Base-by-base conservation (phyloP, 2,329 filamentous ascomycete genomes). In the Sporothrix schenckii region DNA sequence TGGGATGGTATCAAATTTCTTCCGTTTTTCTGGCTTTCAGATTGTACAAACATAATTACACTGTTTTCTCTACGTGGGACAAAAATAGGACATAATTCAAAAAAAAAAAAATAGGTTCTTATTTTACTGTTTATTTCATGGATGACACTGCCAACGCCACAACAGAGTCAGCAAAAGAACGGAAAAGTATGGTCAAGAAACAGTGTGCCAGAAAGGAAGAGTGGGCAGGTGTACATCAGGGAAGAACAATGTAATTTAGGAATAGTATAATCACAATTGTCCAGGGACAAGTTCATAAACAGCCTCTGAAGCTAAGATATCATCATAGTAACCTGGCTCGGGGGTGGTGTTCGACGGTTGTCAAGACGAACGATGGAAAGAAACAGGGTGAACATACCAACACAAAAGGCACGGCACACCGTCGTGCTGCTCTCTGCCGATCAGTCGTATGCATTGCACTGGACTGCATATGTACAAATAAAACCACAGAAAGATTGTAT, bases 241-340 rank as follows among this genome's bases (percentile, higher is more conserved):
- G 71, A 68, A 71, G 72, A 73, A 73, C 72, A 73, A 73, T 73
- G 72, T 70, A 63, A 70, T 41, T 66, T 49, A 53, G 61, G 60
- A 69, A 41, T 60, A 69, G 66, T 73, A 66, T 70, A 73, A 73
- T 72, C 72, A 73, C 54, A 41, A 53, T 41, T 56, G 69, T 39
- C 30, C 41, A 47, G 14, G 58, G 44, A 52, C 56, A 58, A 54
- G 50, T 68, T 73, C 72, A 73, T 70, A 72, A 73, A 73, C 72
- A 73, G 72, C 72, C 72, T 73, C 72, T 73, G 72, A 73, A 72
- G 72, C 70, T 71, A 66, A 68, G 13, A 49, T 58, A 47, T 73
- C 72, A 73, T 73, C 72, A 73, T 65, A 27, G 63, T 56, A 65
- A 41, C 49, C 66, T 24, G 58, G 58, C 19, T 41, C 1, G 27